Conservation (phyloP, 805 yeast genomes). For the Nakazawaea sp. region DNA sequence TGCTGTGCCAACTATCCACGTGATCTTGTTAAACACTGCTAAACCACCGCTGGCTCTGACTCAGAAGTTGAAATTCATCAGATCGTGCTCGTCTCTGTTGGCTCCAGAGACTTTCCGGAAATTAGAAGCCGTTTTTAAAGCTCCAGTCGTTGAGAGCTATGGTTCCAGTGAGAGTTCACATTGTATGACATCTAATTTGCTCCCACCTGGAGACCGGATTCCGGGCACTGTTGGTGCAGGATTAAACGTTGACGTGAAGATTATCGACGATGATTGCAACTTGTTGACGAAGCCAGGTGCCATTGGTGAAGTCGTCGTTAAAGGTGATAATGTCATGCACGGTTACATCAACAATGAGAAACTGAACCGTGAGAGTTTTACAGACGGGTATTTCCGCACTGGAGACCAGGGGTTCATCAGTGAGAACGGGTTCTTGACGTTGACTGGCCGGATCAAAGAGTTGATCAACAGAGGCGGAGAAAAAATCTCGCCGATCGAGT, state of each 20-base stretch:
- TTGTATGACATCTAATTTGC: slow-evolving; percentile 67
- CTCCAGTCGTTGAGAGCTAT: slow-evolving; percentile 71
- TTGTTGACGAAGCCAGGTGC: slow-evolving; percentile 39
- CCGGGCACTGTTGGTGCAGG: slow-evolving; percentile 63
- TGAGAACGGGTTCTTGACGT: slow-evolving; percentile 46
- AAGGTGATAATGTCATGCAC: slow-evolving; percentile 61
- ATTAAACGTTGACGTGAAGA: slow-evolving; percentile 62
- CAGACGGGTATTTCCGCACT: slow-evolving; percentile 57
- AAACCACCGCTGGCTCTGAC: slow-evolving; percentile 33
- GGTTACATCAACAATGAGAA: slow-evolving; percentile 69
- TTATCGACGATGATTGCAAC: slow-evolving; percentile 45
- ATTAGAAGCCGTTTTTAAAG: slow-evolving; percentile 49
- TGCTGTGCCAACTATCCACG: slow-evolving; percentile 73
- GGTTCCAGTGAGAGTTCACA: slow-evolving; percentile 83
- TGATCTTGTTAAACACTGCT: slow-evolving; percentile 48
- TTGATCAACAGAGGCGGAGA: slow-evolving; percentile 75
- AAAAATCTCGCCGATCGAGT: slow-evolving; percentile 67
- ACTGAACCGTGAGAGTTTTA: slow-evolving; percentile 57
- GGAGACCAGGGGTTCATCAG: slow-evolving; percentile 72
- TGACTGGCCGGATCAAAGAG: slow-evolving; percentile 71
- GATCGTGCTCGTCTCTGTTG: slow-evolving; percentile 67
- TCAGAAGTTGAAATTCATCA: slow-evolving; percentile 56
- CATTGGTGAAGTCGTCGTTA: slow-evolving; percentile 64
- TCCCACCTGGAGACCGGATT: slow-evolving; percentile 58
- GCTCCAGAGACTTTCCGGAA: slow-evolving; percentile 58